Evolutionary conservation across 2,329 filamentous ascomycete species (phyloP), one percentile per base, ranked within the genome.

Genomic region (Sporothrix brasiliensis): DNA sequence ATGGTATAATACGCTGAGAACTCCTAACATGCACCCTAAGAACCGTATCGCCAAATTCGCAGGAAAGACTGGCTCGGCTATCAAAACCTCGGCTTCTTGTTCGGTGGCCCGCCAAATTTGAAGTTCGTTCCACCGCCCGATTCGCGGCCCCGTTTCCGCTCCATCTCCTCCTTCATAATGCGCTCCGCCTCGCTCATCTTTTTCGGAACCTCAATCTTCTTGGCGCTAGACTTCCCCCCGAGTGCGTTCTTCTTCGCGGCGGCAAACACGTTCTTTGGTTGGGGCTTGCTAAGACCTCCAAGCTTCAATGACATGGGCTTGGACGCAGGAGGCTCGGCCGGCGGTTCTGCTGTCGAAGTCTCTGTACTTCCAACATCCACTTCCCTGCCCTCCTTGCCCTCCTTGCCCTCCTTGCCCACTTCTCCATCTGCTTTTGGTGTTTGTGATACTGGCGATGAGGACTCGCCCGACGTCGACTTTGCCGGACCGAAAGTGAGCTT

Each of bases 141-240:
- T 11, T 83, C 85, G 63, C 87, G 82, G 47, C 83, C 80, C 69
- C 89, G 84, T 77, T 93, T 93, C 73, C 86, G 84, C 75, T 93
- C 91, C 79, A 92, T 85, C 77, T 94, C 91, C 75, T 92, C 90
- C 79, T 91, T 92, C 93, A 97, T 97, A 76, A 95, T 96, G 68
- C 91, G 86, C 80, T 94, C 93, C 3, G 90, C 91, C 77, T 96
- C 92, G 76, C 91, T 94, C 87, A 97, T 94, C 76, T 92, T 95
- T 83, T 92, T 93, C 1, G 88, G 89, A 69, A 86, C 86, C 72
- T 88, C 88, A 44, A 81, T 75, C 78, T 92, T 92, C 79, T 92
- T 92, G 3, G 85, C 81, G 1, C 79, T 77, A 1, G 85, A 82
- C 1, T 86, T 85, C 0, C 81, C 81, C 0, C 79, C 78, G 1